These are phyloP conservation scores for Penicillium mononematosum DNA, from an alignment of 495 filamentous ascomycete species.

Conservation along the genomic window DNA sequence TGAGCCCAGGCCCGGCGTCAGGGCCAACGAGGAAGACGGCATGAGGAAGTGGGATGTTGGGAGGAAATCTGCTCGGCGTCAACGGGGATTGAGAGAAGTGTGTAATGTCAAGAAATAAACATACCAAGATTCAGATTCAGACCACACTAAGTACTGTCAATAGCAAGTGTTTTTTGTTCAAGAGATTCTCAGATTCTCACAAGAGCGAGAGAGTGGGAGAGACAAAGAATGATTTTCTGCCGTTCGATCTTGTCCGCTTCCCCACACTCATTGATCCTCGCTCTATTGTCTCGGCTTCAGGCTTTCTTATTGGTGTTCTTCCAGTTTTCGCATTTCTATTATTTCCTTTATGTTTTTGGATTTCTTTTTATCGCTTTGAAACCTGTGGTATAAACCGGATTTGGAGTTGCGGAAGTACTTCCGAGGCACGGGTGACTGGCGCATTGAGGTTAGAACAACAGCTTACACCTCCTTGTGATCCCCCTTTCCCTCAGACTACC, in stretches of 20 bases:
- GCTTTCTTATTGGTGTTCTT: slow-evolving; percentile 13
- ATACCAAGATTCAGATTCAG: slow-evolving; percentile 3
- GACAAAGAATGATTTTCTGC: slow-evolving; percentile 32
- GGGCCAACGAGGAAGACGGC: slow-evolving; percentile 46
- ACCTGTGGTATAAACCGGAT: slow-evolving; percentile 16
- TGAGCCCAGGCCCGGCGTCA: slow-evolving; percentile 68
- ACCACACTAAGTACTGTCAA: neutral
- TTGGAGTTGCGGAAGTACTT: slow-evolving; percentile 32
- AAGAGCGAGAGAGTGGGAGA: slow-evolving; percentile 23
- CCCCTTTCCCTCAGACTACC: slow-evolving; percentile 16
- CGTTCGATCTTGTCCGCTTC: slow-evolving; percentile 33
- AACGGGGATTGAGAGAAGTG: slow-evolving; percentile 4
- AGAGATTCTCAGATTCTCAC: slow-evolving; percentile 1
- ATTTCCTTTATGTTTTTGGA: slow-evolving; percentile 10
- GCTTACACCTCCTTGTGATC: slow-evolving; percentile 23
- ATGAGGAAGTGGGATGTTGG: slow-evolving; percentile 41
- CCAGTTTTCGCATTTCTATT: slow-evolving; percentile 8
- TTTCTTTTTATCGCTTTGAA: slow-evolving; percentile 6
- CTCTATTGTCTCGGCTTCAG: slow-evolving; percentile 17
- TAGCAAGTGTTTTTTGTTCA: neutral
- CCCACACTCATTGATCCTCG: slow-evolving; percentile 30
- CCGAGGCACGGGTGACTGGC: slow-evolving; percentile 47
- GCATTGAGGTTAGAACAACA: slow-evolving; percentile 41
- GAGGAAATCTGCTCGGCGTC: slow-evolving; percentile 6
- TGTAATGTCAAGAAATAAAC: neutral